Evolutionary conservation across 208 protist genomes (phyloP).

Genomic region (Leishmania aethiopica): DNA sequence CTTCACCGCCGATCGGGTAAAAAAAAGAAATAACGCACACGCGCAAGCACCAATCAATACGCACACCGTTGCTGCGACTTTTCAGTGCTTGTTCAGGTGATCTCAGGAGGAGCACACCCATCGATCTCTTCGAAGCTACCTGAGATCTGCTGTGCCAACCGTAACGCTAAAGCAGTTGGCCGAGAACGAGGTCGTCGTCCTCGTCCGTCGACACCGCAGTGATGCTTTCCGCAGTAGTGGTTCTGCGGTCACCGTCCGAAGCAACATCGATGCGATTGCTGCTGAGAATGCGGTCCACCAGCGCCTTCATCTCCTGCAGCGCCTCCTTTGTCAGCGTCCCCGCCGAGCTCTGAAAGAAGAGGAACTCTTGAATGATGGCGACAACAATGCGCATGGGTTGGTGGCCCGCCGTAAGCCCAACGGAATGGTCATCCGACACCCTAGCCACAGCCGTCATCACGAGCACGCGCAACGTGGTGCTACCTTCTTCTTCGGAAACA

Average conservation of each 20-base stretch:
- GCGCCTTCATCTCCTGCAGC: constrained; percentile 47
- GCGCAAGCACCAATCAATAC: neutral
- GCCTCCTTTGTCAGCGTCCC: constrained; percentile 65
- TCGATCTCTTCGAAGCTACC: neutral
- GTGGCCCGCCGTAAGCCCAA: constrained; percentile 19
- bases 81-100: neutral
- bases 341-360: constrained; percentile 82
- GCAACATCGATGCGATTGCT: constrained; percentile 63
- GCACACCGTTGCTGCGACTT: neutral
- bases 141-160: no score
- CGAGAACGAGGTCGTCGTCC: constrained; percentile 19
- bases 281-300: constrained; percentile 50
- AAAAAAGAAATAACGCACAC: neutral
- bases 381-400: constrained; percentile 78
- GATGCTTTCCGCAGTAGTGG: neutral
- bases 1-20: neutral
- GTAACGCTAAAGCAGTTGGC: constrained; percentile 12
- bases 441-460: constrained; percentile 70
- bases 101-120: neutral
- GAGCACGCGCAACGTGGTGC: constrained; percentile 42
- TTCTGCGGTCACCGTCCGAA: constrained; percentile 1
- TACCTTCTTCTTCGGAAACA: neutral
- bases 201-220: neutral
- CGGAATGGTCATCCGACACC: constrained; percentile 32
- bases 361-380: constrained; percentile 86